Conservation (phyloP, 202 grass and related monocot species). For the Dendrocalamus latiflorus region DNA sequence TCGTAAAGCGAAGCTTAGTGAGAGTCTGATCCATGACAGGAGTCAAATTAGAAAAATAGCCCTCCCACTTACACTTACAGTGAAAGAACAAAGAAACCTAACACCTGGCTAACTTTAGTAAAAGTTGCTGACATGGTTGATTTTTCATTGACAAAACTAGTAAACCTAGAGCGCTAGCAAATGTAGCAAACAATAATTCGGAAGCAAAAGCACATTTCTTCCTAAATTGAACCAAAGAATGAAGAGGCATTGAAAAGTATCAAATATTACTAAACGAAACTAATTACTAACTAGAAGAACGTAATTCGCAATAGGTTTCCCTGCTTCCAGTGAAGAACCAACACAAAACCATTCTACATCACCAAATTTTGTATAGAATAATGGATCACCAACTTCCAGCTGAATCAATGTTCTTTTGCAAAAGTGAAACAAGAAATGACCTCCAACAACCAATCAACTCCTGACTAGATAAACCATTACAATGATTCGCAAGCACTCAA, state of each 20-base stretch:
- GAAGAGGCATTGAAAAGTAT: background rate
- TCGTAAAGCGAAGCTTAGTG: constrained; percentile 89
- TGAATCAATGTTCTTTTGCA: background rate
- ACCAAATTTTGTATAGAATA: background rate
- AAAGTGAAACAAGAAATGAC: background rate
- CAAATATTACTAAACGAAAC: background rate
- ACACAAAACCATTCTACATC: background rate
- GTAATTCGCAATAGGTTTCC: background rate
- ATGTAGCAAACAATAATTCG: background rate
- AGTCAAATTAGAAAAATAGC: constrained; percentile 21
- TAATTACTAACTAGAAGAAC: background rate
- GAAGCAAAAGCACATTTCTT: background rate
- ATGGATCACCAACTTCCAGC: background rate
- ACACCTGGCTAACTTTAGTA: background rate
- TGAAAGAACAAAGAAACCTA: background rate
- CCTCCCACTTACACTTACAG: background rate
- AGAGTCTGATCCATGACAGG: constrained; percentile 55
- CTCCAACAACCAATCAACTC: background rate
- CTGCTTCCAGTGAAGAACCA: background rate
- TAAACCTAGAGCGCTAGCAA: background rate
- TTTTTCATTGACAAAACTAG: constrained; percentile 4
- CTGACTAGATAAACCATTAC: background rate
- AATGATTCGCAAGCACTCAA: background rate
- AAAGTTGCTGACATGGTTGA: background rate
- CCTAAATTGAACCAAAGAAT: background rate